phyloP scores from a whole-genome alignment of 495 filamentous ascomycete species.

The Xylaria cubensis region DNA sequence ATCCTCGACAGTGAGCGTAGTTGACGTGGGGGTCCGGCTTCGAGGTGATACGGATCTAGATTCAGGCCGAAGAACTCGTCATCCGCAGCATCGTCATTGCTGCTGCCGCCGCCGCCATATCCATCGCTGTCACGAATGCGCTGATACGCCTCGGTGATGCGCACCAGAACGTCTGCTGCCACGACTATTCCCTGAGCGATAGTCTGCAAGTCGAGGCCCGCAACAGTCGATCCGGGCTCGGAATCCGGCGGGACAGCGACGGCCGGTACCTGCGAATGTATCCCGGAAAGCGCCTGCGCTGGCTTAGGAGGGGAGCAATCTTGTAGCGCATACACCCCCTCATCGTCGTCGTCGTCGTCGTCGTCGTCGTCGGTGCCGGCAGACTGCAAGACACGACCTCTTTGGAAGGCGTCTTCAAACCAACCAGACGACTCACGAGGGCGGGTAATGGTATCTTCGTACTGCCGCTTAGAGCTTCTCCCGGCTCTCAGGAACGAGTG shows the following conservation, averaged over 20 bases:
- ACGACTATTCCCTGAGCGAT: background rate
- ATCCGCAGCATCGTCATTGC: background rate
- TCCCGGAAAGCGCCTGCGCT: background rate
- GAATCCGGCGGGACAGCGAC: background rate
- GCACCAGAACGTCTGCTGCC: background rate
- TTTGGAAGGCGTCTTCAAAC: background rate
- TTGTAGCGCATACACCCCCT: background rate
- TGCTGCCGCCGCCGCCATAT: background rate
- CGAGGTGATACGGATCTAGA: conserved; percentile 10
- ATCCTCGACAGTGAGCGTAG: background rate
- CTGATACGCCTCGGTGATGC: background rate
- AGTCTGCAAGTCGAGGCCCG: background rate
- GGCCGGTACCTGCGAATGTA: background rate
- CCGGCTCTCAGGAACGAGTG: background rate
- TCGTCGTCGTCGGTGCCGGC: background rate
- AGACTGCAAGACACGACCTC: background rate
- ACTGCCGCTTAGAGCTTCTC: background rate
- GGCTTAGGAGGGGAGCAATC: background rate
- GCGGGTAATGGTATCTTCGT: background rate
- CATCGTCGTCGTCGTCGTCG: background rate
- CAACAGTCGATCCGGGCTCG: background rate
- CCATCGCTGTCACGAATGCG: background rate
- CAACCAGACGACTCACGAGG: background rate
- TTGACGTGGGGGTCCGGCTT: conserved; percentile 14
- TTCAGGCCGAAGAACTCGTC: background rate